A percentile compares a stretch with the other conserved stretches of the same genome.
phyloP scores from a whole-genome alignment of 2,329 filamentous ascomycete genomes.

The Annulohypoxylon truncatum region DNA sequence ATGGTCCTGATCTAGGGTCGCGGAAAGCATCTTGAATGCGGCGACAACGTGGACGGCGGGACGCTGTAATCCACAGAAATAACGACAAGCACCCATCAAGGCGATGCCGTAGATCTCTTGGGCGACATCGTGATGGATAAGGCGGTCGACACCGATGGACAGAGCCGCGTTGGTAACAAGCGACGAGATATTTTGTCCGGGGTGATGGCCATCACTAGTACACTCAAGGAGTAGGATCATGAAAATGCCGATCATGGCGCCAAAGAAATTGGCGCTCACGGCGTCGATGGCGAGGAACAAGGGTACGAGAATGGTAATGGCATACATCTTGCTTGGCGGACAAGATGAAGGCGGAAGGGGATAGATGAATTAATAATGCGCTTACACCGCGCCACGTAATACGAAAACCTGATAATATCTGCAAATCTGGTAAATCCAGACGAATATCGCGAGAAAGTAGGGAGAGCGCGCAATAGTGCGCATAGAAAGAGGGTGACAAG shows the following conservation, averaged over 20 bases:
- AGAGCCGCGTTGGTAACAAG: neutral
- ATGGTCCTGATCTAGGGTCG: neutral
- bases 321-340: slow-evolving; percentile 17
- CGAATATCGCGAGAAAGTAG: neutral
- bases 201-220: neutral
- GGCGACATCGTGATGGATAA: neutral
- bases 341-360: neutral
- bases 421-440: neutral
- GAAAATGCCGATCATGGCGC: slow-evolving; percentile 2
- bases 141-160: neutral
- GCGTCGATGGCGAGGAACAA: slow-evolving; percentile 23
- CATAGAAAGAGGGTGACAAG: too few relatives aligned
- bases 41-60: slow-evolving; percentile 3
- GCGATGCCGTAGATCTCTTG: slow-evolving; percentile 8
- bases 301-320: slow-evolving; percentile 16
- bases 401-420: neutral
- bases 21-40: neutral
- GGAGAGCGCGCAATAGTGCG: neutral
- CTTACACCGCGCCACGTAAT: neutral
- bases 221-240: slow-evolving; percentile 7
- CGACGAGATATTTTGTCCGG: neutral
- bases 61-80: neutral
- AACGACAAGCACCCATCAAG: slow-evolving; percentile 12
- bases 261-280: slow-evolving; percentile 2
- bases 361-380: neutral